Conservation (phyloP, 2,329 filamentous ascomycete species). For the Emergomyces africanus region DNA sequence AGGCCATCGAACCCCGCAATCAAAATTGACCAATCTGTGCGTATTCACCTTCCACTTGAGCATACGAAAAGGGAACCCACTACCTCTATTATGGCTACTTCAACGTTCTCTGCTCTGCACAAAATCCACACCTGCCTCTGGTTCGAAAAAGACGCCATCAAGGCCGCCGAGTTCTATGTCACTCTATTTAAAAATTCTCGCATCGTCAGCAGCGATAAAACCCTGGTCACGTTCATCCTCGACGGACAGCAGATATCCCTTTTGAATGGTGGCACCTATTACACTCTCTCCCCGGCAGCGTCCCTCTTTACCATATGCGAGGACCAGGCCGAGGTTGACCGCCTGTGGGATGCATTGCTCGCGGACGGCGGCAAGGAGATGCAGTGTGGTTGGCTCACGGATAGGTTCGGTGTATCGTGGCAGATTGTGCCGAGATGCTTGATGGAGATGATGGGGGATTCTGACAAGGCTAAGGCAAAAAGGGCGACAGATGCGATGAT, state of each 20-base stretch:
- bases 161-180: conserved; percentile 14
- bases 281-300: conserved; percentile 30
- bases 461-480: conserved; percentile 21
- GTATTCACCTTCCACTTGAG: background rate
- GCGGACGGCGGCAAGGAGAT: conserved; percentile 28
- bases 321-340: conserved; percentile 36
- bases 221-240: conserved; percentile 28
- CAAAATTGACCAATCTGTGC: background rate
- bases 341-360: conserved; percentile 34
- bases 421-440: conserved; percentile 33
- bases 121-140: conserved; percentile 15
- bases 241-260: conserved; percentile 29
- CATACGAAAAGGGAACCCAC: background rate
- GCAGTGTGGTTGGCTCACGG: conserved; percentile 36
- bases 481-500: conserved; percentile 27
- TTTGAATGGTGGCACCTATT: conserved; percentile 33
- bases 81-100: background rate
- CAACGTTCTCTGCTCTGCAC: background rate
- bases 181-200: conserved; percentile 15
- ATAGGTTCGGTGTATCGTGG: conserved; percentile 37
- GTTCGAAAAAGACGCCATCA: conserved; percentile 15
- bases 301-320: conserved; percentile 35
- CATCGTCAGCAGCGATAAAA: conserved; percentile 20
- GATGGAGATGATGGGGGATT: conserved; percentile 22
- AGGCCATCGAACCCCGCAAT: background rate